A percentile compares a stretch with the other conserved stretches of the same genome.
Conservation (phyloP, 83 land plant genomes). For the Larix sibirica region DNA sequence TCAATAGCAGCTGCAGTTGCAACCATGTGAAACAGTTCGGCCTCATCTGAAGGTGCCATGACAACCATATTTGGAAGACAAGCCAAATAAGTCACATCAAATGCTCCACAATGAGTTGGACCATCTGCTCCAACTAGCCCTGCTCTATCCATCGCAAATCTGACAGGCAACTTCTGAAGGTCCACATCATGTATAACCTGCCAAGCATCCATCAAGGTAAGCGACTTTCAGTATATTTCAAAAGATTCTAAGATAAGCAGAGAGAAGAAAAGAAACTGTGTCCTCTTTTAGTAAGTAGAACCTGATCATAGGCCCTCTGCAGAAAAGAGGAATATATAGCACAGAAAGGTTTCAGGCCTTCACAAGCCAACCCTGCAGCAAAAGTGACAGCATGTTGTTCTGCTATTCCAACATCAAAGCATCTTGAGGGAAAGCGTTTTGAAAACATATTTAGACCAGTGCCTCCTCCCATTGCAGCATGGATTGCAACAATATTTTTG, state of each 20-base stretch:
- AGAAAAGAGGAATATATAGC: constrained; percentile 84
- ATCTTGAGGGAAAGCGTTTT: constrained; percentile 64
- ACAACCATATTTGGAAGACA: constrained; percentile 92
- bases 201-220: background rate
- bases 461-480: constrained; percentile 95
- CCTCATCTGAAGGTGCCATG: constrained; percentile 91
- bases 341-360: constrained; percentile 84
- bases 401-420: constrained; percentile 89
- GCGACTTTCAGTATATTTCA: background rate
- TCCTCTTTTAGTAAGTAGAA: background rate
- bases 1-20: constrained; percentile 89
- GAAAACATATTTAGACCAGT: constrained; percentile 75
- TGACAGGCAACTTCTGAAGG: constrained; percentile 82
- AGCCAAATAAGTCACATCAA: constrained; percentile 88
- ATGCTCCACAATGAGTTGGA: constrained; percentile 85
- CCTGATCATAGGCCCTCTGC: constrained; percentile 89
- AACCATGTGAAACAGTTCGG: constrained; percentile 87
- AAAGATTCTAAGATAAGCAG: background rate
- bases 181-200: constrained; percentile 91
- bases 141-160: constrained; percentile 90
- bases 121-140: constrained; percentile 94
- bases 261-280: background rate
- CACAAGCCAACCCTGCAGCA: constrained; percentile 86
- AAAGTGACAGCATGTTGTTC: constrained; percentile 93
- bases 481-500: constrained; percentile 69